Base-by-base conservation (phyloP, 345 rosid genomes). In the Gossypium mustelinum region DNA sequence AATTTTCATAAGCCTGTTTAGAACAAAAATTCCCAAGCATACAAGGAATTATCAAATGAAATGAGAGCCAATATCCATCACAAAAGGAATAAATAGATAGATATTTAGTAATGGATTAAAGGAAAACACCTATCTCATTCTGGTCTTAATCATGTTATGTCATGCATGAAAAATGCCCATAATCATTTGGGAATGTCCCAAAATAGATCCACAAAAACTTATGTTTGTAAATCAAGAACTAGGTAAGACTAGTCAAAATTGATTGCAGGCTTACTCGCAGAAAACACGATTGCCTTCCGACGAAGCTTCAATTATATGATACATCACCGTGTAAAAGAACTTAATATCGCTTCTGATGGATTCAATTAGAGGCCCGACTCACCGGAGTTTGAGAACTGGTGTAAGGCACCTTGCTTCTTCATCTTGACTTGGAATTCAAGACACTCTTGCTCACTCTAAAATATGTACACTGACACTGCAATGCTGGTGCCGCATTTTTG, bases 161-260 rank as follows among this genome's bases (percentile, higher is more conserved):
- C 67, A 62, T 16, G 67, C 52, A 66, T 66, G 39, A 51, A 24
- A 58, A 58, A 63, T 39, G 48, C 48, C 55, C 9, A 22, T 10
- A 66, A 45, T 11, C 51, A 24, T 24, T 66, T 6, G 55, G 51
- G 10, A 20, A 20, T 66, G 14, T 20, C 54, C 70, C 50, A 3
- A 48, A 20, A 73, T 34, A 39, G 50, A 68, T 54, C 13, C 27
- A 70, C 12, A 11, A 25, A 24, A 14, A 6, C 22, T 8, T 47
- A 47, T 14, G 71, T 45, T 67, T 7, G 20, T 47, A 29, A 13
- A 64, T 64, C 18, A 43, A 71, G 41, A 72, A 62, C 29, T 43
- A 54, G 69, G 75, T 81, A 56, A 79, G 58, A 51, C 79, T 79
- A 45, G 60, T 70, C 82, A 84, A 76, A 82, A 84, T 56, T 79